Evolutionary conservation across 2,329 filamentous ascomycete species (phyloP).

Genomic region (Elsinoe perseae): DNA sequence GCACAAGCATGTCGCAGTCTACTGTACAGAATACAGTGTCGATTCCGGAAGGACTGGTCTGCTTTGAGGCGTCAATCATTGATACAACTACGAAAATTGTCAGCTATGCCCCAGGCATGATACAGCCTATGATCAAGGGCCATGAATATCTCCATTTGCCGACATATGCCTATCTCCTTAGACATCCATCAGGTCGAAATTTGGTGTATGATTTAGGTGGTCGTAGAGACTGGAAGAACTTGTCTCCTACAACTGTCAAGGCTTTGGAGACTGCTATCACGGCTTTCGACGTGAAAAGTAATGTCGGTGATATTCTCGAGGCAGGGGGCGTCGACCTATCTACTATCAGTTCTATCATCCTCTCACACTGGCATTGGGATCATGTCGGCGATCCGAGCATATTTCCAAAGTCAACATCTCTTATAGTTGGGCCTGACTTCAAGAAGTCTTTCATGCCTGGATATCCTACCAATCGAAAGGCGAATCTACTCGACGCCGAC

Average conservation of each 20-base stretch:
- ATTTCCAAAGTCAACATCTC: constrained; percentile 40
- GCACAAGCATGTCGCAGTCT: not conserved
- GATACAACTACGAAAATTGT: constrained; percentile 23
- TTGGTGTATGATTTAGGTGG: constrained; percentile 29
- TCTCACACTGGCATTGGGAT: constrained; percentile 43
- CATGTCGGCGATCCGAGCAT: constrained; percentile 45
- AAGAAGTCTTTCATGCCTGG: constrained; percentile 41
- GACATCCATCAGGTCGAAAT: constrained; percentile 21
- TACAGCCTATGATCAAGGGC: constrained; percentile 22
- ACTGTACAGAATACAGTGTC: not conserved
- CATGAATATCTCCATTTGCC: constrained; percentile 25
- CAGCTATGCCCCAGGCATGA: constrained; percentile 19
- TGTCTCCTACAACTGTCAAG: constrained; percentile 21
- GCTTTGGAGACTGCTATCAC: constrained; percentile 21
- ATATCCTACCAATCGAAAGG: constrained; percentile 32
- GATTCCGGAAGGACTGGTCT: not conserved
- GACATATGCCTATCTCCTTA: constrained; percentile 22
- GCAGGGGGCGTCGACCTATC: constrained; percentile 29
- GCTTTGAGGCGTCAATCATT: constrained; percentile 20
- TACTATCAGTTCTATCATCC: constrained; percentile 34
- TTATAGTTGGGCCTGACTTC: constrained; percentile 49
- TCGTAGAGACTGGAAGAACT: constrained; percentile 30
- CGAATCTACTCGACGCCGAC: constrained; percentile 17
- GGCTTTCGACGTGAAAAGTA: constrained; percentile 23
- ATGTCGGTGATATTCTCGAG: constrained; percentile 30